Conservation (phyloP, 192 early-diverging fungal genomes). For the Umbelopsis sp. region DNA sequence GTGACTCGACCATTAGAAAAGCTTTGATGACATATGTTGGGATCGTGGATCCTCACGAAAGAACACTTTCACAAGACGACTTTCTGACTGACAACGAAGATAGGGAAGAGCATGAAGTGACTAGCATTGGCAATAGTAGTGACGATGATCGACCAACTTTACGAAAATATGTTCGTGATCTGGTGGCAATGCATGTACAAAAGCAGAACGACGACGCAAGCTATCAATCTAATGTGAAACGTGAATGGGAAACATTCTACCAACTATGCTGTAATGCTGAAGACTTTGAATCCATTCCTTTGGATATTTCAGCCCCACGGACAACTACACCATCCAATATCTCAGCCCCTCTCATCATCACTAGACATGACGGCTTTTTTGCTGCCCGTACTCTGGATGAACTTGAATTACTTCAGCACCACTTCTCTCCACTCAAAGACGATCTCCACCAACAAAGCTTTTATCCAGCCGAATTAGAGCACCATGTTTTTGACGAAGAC, state of each 20-base stretch:
- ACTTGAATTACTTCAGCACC: background rate
- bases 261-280: background rate
- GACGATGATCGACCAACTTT: background rate
- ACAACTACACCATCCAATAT: background rate
- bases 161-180: background rate
- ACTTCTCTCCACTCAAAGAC: constrained; percentile 3
- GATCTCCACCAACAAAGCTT: constrained; percentile 2
- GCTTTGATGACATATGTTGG: constrained; percentile 2
- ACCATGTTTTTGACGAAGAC: background rate
- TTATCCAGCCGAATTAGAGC: background rate
- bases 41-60: background rate
- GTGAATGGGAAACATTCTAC: background rate
- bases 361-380: background rate
- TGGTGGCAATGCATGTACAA: background rate
- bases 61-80: background rate
- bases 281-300: background rate
- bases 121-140: constrained; percentile 10
- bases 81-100: constrained; percentile 9
- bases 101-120: background rate
- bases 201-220: background rate
- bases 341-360: background rate
- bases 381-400: background rate
- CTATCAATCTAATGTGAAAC: background rate
- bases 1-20: background rate
- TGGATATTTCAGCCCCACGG: background rate